Conservation (phyloP, 2,329 filamentous ascomycete genomes). For the Alternaria panax region DNA sequence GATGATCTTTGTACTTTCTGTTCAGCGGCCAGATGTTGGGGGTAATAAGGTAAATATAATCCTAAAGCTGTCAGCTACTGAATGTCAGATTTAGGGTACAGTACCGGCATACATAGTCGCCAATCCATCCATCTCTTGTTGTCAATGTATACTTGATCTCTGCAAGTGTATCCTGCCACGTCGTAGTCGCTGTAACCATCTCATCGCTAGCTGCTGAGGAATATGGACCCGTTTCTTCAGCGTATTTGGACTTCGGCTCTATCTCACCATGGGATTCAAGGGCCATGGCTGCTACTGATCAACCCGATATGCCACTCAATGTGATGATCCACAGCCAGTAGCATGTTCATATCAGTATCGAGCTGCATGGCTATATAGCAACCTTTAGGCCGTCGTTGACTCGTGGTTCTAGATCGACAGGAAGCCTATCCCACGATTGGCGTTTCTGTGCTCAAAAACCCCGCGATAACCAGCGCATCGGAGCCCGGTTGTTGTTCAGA, state of each 20-base stretch:
- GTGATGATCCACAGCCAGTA: background rate
- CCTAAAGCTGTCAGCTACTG: slow-evolving; percentile 29
- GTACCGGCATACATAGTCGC: slow-evolving; percentile 46
- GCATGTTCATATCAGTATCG: background rate
- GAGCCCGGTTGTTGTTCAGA: background rate
- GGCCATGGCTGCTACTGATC: background rate
- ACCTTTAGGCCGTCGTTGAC: background rate
- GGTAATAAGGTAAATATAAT: slow-evolving; percentile 45
- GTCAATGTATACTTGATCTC: slow-evolving; percentile 45
- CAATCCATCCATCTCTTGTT: slow-evolving; percentile 50
- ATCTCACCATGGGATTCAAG: background rate
- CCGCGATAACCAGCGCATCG: background rate
- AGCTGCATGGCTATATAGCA: slow-evolving; percentile 1
- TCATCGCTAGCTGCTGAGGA: slow-evolving; percentile 14
- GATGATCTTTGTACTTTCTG: slow-evolving; percentile 36
- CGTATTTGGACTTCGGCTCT: slow-evolving; percentile 6
- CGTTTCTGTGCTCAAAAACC: background rate
- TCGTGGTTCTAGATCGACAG: slow-evolving; percentile 4
- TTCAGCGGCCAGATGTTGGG: slow-evolving; percentile 34
- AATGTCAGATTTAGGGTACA: background rate
- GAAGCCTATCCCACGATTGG: slow-evolving; percentile 4
- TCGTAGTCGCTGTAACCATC: slow-evolving; percentile 2
- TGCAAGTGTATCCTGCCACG: slow-evolving; percentile 18
- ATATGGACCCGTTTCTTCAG: slow-evolving; percentile 9
- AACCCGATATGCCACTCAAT: background rate